phyloP scores from a whole-genome alignment of 2,329 filamentous ascomycete species.

The Sarocladium strictum region DNA sequence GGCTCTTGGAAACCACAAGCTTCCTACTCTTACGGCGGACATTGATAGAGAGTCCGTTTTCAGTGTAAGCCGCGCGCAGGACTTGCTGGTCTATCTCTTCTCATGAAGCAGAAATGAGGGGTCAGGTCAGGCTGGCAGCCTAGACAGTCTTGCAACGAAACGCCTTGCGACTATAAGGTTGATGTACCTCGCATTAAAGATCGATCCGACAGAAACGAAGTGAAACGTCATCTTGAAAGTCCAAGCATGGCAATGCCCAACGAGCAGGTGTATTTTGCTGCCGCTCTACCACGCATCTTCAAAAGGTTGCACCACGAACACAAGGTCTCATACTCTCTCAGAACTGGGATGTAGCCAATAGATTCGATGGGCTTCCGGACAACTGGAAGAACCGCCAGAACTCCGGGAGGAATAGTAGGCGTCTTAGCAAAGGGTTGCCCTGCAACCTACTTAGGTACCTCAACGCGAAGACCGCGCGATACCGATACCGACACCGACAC shows the following conservation, averaged over 20 bases:
- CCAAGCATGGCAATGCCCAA: not conserved
- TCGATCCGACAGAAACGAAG: not conserved
- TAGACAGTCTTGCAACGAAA: conserved; percentile 2
- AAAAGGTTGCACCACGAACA: conserved; percentile 2
- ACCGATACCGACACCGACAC: not conserved
- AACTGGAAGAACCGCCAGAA: not conserved
- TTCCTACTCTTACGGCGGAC: conserved; percentile 6
- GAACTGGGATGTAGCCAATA: conserved; percentile 3
- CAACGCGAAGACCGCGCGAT: not conserved
- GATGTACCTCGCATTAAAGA: not conserved
- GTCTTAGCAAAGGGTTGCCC: not conserved
- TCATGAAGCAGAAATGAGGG: conserved; percentile 6
- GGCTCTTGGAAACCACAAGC: conserved; percentile 4
- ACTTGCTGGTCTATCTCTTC: conserved; percentile 8
- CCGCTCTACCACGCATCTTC: not conserved
- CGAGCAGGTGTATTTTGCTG: conserved; percentile 4
- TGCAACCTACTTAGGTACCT: conserved; percentile 2
- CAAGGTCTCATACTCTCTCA: not conserved
- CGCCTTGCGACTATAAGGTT: conserved; percentile 3
- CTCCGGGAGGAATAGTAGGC: conserved; percentile 3
- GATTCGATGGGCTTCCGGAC: not conserved
- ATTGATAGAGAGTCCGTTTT: not conserved
- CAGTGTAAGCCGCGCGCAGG: not conserved
- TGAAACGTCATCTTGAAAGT: not conserved
- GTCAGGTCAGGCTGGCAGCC: conserved; percentile 2